Base-by-base conservation (phyloP, 2,329 filamentous ascomycete species). In the Aspergillus awamori region DNA sequence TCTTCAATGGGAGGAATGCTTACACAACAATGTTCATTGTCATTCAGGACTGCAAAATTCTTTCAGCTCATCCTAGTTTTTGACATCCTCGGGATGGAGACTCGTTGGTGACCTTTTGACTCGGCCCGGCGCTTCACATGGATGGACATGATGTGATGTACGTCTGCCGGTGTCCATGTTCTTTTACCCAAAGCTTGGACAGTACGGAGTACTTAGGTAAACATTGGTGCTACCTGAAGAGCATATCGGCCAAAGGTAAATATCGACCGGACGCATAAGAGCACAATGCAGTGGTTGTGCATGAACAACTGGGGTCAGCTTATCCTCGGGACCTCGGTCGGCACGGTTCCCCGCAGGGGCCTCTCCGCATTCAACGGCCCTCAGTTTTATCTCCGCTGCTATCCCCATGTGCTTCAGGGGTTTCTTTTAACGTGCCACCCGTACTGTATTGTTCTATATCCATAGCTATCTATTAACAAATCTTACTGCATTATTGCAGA, bases 301-400 rank as follows among this genome's bases (percentile, higher is more conserved):
- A 53, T 20, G 24, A 43, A 56, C 38, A 22, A 38, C 24, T 15
- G 45, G 45, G 45, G 22, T 22, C 43, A 36, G 26, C 26, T 49
- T 66, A 67, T 64, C 70, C 72, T 75, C 72, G 71, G 72, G 70
- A 74, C 72, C 72, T 74, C 71, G 72, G 72, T 66, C 68, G 52
- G 55, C 41, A 54, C 36, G 61, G 55, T 43, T 65, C 71, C 72
- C 72, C 72, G 69, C 71, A 71, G 62, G 53, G n/a, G 39, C 47
- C 43, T 52, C 57, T 54, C 51, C 22, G 58, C 33, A 61, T 53
- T 43, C 53, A 59, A 55, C 53, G 33, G 55, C 26, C 41, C 10
- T n/a, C 13, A 39, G 38, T 15, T 55, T 55, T 55, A 53, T 43
- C 33, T 36, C 59, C 59, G 26, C n/a, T 4, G 15, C 22, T 39